phyloP scores from a whole-genome alignment of 2,329 filamentous ascomycete genomes.

The Clarireedia paspali region DNA sequence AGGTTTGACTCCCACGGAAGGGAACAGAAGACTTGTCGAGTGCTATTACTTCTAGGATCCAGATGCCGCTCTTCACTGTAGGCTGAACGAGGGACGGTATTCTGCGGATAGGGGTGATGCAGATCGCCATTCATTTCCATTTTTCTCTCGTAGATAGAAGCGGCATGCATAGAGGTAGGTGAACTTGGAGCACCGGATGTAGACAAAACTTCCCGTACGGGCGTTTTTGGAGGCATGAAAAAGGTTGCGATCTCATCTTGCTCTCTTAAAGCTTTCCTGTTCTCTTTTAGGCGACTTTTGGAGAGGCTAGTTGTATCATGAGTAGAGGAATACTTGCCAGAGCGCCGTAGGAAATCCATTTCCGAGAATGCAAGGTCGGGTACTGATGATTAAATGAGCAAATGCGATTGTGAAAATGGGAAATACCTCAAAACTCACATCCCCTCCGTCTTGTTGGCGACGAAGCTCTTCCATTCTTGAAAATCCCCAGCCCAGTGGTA shows the following conservation, averaged over 20 bases:
- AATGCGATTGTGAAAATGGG: neutral
- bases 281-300: constrained; percentile 23
- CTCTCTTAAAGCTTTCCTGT: constrained; percentile 12
- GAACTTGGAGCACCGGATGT: constrained; percentile 5
- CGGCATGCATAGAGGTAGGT: neutral
- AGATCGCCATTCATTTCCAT: neutral
- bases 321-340: constrained; percentile 12
- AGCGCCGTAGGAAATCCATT: constrained; percentile 37
- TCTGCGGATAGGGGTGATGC: neutral
- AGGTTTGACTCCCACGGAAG: neutral
- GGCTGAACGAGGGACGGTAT: too few relatives aligned
- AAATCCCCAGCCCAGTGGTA: constrained; percentile 35
- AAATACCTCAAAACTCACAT: constrained; percentile 28
- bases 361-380: constrained; percentile 46
- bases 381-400: constrained; percentile 31
- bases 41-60: neutral
- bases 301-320: constrained; percentile 24
- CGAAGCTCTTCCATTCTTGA: constrained; percentile 37
- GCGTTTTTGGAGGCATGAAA: constrained; percentile 19
- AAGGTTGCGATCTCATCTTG: constrained; percentile 26
- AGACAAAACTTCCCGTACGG: constrained; percentile 9
- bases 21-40: neutral
- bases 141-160: constrained; percentile 1
- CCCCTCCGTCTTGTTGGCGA: constrained; percentile 30
- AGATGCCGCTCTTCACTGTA: too few relatives aligned